Evolutionary conservation across 2,329 filamentous ascomycete species (phyloP), one percentile per base, ranked within the genome.

Genomic region (Corynespora cassiicola): DNA sequence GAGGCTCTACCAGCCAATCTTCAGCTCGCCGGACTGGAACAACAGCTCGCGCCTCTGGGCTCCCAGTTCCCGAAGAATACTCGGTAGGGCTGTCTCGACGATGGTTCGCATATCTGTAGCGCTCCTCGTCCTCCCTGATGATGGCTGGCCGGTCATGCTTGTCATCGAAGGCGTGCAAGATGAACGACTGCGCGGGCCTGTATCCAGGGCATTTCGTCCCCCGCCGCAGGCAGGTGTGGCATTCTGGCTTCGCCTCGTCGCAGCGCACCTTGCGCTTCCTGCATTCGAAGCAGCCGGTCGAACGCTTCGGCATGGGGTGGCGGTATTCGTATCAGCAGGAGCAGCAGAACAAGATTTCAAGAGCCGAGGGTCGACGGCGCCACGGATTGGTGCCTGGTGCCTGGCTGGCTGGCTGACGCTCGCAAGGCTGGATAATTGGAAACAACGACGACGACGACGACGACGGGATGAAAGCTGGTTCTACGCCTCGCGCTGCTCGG

Each of bases 291-390:
- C 64, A 68, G 24, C 64, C 64, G 22, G 55, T 48, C 19, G 61
- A 65, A 39, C 64, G 56, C 40, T 66, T 68, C 24, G 64, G 64
- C 64, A 68, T 68, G n/a, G n/a, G n/a, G n/a, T n/a, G n/a, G n/a
- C n/a, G 15, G 11, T n/a, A n/a, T n/a, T n/a, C n/a, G n/a, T n/a
- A n/a, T n/a, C n/a, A n/a, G n/a, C n/a, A n/a, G n/a, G n/a, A n/a
- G n/a, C n/a, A n/a, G n/a, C n/a, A n/a, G n/a, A n/a, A n/a, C n/a
- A n/a, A n/a, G n/a, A n/a, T n/a, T n/a, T n/a, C n/a, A n/a, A n/a
- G n/a, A n/a, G n/a, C n/a, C n/a, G n/a, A n/a, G n/a, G n/a, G n/a
- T n/a, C n/a, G n/a, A n/a, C n/a, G n/a, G n/a, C n/a, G n/a, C n/a
- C n/a, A n/a, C n/a, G n/a, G n/a, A n/a, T n/a, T n/a, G n/a, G n/a